Base-by-base conservation (phyloP, 345 rosid species). In the Dipteronia dyeriana region DNA sequence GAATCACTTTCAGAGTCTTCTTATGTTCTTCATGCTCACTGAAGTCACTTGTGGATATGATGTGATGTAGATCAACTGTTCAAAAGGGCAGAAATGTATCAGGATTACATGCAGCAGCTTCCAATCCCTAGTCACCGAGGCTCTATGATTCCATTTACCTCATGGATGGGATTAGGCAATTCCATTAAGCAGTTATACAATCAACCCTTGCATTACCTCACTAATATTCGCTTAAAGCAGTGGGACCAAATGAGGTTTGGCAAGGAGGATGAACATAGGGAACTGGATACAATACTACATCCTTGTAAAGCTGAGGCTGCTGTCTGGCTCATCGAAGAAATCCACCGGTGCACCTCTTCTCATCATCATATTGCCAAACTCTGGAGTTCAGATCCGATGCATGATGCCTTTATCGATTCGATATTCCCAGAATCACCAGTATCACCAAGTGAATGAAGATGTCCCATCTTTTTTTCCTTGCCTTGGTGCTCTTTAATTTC, bases 201-300 rank as follows among this genome's bases (percentile, higher is more conserved):
- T 78, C 99, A 96, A 56, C 98, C 99, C 23, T 78, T 96, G 79
- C 99, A 94, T 90, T 96, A 89, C 87, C 91, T 89, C 41, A 92
- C 98, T 12, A 94, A 94, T 78, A 75, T 82, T 73, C 86, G 80
- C 19, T 83, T 94, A 67, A 89, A 80, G 64, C 89, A 80, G 69
- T 92, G 97, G 99, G 98, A 96, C 80, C 84, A 85, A 56, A 68
- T 83, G 79, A 88, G 93, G 79, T 29, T 83, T 13, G 93, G 90
- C 70, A 43, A 81, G 9, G 91, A 79, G 76, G 83, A 88, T 77
- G 90, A 93, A 82, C 76, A 87, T 17, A 73, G 57, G 70, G 78
- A 86, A 26, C 78, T 92, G 77, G 97, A 94, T 84, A 76, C 75
- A 2, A 75, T 91, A 57, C 74, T 94, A 17, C 97, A 96, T 84